Base-by-base conservation (phyloP, 257 asterid species). In the Leptodermis oblonga region DNA sequence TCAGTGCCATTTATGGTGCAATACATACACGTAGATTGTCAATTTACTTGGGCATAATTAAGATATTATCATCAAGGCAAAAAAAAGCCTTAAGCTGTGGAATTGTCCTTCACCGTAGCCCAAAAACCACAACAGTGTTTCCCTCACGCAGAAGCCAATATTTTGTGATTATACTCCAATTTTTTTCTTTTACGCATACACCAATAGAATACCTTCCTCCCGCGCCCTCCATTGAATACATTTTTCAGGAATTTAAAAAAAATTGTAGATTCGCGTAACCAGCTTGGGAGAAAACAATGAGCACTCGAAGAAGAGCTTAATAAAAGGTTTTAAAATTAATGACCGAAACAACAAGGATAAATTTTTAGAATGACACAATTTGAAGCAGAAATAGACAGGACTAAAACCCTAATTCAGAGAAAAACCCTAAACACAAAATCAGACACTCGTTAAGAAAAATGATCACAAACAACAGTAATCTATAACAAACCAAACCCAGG, bases 371-470 rank as follows among this genome's bases (percentile, higher is more conserved):
- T 51, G 13, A n/a, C 46, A 7, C 48, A 62, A 20, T 62, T 17
- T 20, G 0, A 20, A 20, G 37, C 39, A 48, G 48, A 34, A 11
- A 5, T 14, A 64, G 22, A 68, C 20, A 68, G 33, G 11, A 48
- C 0, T 3, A 28, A 68, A 64, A 70, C 70, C 64, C 73, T 58
- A 71, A 43, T 4, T 25, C 5, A 8, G 4, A 73, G 74, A 70
- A 0, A 77, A 75, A 71, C 81, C 79, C 77, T 79, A 72, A n/a
- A 43, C 56, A 36, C 31, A 62, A 31, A 65, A 65, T 46, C 8
- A 18, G 8, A 22, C 3, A 45, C n/a, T n/a, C n/a, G n/a, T n/a
- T n/a, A n/a, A n/a, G n/a, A 26, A 11, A 28, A 56, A 37, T 0
- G 22, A 22, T 4, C 4, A 60, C 0, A 23, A 17, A 60, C n/a